Conservation (phyloP, 176 grass and related monocot genomes). For the Raddia guianensis region DNA sequence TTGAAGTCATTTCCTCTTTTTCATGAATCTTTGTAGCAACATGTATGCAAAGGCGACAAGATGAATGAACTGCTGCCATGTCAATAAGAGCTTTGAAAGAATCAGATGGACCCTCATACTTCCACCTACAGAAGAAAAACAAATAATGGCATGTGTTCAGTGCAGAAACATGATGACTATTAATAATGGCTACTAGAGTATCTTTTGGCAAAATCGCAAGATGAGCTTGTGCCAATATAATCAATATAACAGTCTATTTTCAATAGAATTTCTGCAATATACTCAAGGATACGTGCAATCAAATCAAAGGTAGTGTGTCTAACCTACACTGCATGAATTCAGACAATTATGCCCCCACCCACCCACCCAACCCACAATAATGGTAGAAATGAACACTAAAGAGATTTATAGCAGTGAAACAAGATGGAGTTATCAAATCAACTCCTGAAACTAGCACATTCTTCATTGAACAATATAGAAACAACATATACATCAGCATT, state of each 20-base stretch:
- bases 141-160: slow-evolving; percentile 20
- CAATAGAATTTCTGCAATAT: neutral
- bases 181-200: slow-evolving; percentile 11
- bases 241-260: slow-evolving; percentile 28
- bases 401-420: neutral
- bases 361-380: neutral
- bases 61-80: slow-evolving; percentile 97
- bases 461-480: slow-evolving; percentile 5
- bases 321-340: slow-evolving; percentile 9
- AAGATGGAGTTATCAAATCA: slow-evolving; percentile 10
- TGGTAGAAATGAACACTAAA: slow-evolving; percentile 19
- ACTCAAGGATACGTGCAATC: neutral
- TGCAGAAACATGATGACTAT: slow-evolving; percentile 5
- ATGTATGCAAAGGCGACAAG: slow-evolving; percentile 94
- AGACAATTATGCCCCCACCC: neutral
- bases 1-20: slow-evolving; percentile 66
- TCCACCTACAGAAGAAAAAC: slow-evolving; percentile 71
- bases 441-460: slow-evolving; percentile 12
- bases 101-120: slow-evolving; percentile 90
- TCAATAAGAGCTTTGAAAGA: slow-evolving; percentile 96
- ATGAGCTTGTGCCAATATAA: slow-evolving; percentile 29
- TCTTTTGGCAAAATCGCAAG: slow-evolving; percentile 12
- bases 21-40: slow-evolving; percentile 86
- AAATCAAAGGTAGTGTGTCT: slow-evolving; percentile 1
- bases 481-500: slow-evolving; percentile 17